Evolutionary conservation across 768 basidiomycete species (phyloP).

Genomic region (Macrocybe gigantea): DNA sequence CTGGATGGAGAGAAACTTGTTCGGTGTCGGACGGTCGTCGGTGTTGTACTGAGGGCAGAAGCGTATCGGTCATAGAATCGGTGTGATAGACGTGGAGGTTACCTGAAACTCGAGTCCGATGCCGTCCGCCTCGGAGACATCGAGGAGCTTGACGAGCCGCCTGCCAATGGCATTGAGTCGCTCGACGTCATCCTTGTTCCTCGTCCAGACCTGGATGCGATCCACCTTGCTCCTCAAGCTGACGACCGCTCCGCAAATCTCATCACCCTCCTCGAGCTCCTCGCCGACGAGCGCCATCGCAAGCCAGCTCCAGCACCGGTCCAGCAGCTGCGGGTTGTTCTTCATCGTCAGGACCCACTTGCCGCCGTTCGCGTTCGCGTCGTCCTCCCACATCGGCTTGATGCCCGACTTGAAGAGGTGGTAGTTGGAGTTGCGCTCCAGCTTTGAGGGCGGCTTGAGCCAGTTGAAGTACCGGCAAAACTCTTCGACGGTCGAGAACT

Average conservation of each 20-base stretch:
- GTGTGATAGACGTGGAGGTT: conserved; percentile 12
- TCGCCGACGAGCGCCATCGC: conserved; percentile 90
- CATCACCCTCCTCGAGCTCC: conserved; percentile 66
- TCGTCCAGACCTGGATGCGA: conserved; percentile 88
- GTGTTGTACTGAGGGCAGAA: conserved; percentile 60
- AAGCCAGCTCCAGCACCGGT: conserved; percentile 87
- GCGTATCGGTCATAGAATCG: background rate
- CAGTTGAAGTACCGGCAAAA: conserved; percentile 93
- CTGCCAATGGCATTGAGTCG: conserved; percentile 80
- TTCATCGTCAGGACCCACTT: conserved; percentile 96
- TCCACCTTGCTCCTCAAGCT: conserved; percentile 83
- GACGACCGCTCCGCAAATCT: conserved; percentile 84
- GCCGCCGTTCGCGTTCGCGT: conserved; percentile 85
- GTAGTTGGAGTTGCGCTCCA: conserved; percentile 89
- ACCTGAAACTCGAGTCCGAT: conserved; percentile 93
- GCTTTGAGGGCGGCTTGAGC: conserved; percentile 85
- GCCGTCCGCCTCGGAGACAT: conserved; percentile 76
- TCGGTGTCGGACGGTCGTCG: conserved; percentile 76
- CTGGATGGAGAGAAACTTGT: conserved; percentile 81
- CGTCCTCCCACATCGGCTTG: conserved; percentile 98
- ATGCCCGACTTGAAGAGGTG: conserved; percentile 94
- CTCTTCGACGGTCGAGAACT: conserved; percentile 84
- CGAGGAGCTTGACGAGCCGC: conserved; percentile 76
- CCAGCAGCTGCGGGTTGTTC: conserved; percentile 70
- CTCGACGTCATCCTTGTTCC: conserved; percentile 82